These are phyloP conservation scores for Lepiota subincarnata DNA, from an alignment of 768 basidiomycete species.

Conservation along the genomic window DNA sequence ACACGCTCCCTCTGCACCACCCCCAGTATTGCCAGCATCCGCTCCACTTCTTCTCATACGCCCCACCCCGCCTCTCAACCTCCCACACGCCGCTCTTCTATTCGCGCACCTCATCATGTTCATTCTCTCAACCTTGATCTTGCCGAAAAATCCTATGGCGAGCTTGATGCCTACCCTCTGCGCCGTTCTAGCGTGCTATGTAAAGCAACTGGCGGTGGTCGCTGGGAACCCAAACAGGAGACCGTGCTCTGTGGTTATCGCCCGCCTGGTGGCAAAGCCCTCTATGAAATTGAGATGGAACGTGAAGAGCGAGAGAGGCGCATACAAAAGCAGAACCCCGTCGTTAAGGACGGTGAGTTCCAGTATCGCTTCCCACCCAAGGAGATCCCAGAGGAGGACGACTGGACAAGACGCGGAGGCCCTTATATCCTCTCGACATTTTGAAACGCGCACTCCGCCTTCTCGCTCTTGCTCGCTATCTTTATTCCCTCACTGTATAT, in stretches of 20 bases:
- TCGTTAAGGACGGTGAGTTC: conserved; percentile 63
- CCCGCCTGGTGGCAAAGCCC: conserved; percentile 62
- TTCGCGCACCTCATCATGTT: conserved; percentile 32
- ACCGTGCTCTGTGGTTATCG: conserved; percentile 45
- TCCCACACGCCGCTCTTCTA: conserved; percentile 23
- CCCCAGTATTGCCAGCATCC: conserved; percentile 31
- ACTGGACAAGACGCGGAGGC: conserved; percentile 19
- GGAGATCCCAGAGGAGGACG: conserved; percentile 8
- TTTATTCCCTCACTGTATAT: conserved; percentile 14
- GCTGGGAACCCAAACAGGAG: conserved; percentile 68
- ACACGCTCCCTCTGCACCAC: conserved; percentile 27
- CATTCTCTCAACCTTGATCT: conserved; percentile 31
- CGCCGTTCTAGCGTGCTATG: conserved; percentile 62
- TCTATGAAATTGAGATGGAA: conserved; percentile 69
- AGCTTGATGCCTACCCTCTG: conserved; percentile 72
- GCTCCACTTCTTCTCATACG: conserved; percentile 29
- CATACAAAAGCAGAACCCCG: conserved; percentile 51
- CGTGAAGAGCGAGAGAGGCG: conserved; percentile 54
- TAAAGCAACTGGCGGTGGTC: conserved; percentile 75
- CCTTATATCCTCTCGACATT: conserved; percentile 62
- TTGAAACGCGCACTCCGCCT: conserved; percentile 26
- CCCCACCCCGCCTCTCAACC: conserved; percentile 14
- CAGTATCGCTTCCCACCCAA: conserved; percentile 56
- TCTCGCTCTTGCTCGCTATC: conserved; percentile 6
- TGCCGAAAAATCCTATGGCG: conserved; percentile 53